Evolutionary conservation across 164 flowering plant genomes (phyloP), one percentile per base, ranked within the genome.

Genomic region (Malania oleifera): DNA sequence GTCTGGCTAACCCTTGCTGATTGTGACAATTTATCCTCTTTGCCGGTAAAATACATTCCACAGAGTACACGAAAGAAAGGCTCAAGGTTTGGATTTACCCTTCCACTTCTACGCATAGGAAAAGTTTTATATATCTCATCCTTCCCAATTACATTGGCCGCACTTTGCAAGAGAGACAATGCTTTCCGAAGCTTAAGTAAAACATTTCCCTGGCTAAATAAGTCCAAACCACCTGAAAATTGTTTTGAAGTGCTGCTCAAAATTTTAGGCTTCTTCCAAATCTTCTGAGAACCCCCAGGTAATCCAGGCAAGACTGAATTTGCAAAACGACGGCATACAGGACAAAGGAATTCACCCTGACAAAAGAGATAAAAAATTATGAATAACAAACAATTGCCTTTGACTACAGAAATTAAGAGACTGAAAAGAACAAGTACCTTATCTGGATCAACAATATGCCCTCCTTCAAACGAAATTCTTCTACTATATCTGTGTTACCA

Each of bases 331-430:
- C 98, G 91, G 62, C 98, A 93, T 40, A 86, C 89, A 26, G 98
- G 98, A 65, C 98, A 93, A 7, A 90, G 82, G 60, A 93, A 86
- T 68, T 93, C 97, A 24, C 97, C 99, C 96, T 88, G 59, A 37
- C 47, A 74, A 58, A 40, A 43, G 35, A 66, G 14, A 57, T 11
- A 35, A 57, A 39, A 41, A 41, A 63, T 2, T 31, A 1, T 13
- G 14, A 19, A 50, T 14, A 51, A 57, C 27, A 14, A 28, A 56
- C n/a, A 18, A 45, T 22, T 43, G 47, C 13, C 39, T 35, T 26
- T n/a, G 23, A 20, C 29, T 29, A 12, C 24, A 50, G 9, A 19
- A 54, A 46, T 61, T 37, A 59, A 20, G 0, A 25, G 18, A 7
- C 11, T 15, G 17, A 49, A 47, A 57, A 54, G 35, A 54, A 52